Percentiles rank a stretch among this genome's conserved stretches.
Evolutionary conservation across 305 asterid species (phyloP).

Genomic region (Fraxinus albicans): DNA sequence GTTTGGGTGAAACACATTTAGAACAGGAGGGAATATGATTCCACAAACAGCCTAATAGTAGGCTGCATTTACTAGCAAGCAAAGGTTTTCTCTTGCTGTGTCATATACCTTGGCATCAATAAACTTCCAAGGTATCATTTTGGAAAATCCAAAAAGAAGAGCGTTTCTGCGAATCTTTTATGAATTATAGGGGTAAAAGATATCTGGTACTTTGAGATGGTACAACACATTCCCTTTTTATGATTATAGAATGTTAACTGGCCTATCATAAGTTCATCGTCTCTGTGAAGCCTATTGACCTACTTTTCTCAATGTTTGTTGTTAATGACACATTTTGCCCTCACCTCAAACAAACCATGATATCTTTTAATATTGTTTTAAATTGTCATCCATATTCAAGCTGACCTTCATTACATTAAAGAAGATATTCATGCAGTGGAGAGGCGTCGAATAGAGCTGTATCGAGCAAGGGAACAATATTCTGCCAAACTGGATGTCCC

Average conservation of each 20-base stretch:
- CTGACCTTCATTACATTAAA: constrained; percentile 72
- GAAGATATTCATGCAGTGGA: constrained; percentile 81
- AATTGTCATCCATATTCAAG: constrained; percentile 50
- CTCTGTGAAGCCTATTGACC: background rate
- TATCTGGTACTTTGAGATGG: constrained; percentile 1
- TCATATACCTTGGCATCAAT: constrained; percentile 1
- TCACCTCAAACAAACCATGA: background rate
- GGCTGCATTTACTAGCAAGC: background rate
- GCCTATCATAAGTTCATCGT: background rate
- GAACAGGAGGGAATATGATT: constrained; percentile 5
- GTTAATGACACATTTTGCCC: background rate
- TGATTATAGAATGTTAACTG: background rate
- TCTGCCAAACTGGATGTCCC: constrained; percentile 53
- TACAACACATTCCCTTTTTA: background rate
- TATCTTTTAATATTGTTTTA: background rate
- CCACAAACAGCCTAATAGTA: background rate
- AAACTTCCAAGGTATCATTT: background rate
- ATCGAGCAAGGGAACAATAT: constrained; percentile 62
- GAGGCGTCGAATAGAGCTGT: constrained; percentile 64
- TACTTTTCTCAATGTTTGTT: constrained; percentile 1
- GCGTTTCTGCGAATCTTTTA: background rate
- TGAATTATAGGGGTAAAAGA: constrained; percentile 1
- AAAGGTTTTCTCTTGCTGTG: background rate
- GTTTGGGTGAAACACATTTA: background rate
- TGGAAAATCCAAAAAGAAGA: background rate